A percentile compares a stretch with the other conserved stretches of the same genome.
These are phyloP conservation scores for Moniliophthora roreri DNA, from an alignment of 1,284 basidiomycete genomes.

Conservation along the genomic window DNA sequence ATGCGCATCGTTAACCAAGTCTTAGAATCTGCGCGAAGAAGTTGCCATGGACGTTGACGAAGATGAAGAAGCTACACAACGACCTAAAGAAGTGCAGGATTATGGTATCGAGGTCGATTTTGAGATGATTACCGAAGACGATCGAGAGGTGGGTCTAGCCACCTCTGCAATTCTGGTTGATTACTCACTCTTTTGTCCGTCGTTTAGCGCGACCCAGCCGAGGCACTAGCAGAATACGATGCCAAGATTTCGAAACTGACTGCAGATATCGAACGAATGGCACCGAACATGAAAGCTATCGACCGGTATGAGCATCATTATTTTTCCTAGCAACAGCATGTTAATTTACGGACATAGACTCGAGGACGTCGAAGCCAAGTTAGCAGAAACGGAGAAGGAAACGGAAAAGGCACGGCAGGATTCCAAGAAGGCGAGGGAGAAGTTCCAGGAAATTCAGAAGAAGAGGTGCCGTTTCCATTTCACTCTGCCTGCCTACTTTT, in stretches of 20 bases:
- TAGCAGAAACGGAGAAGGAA: constrained; percentile 72
- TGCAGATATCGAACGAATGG: constrained; percentile 90
- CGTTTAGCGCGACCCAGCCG: constrained; percentile 62
- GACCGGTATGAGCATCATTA: constrained; percentile 53
- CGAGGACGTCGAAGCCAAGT: constrained; percentile 87
- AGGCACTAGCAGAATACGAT: constrained; percentile 76
- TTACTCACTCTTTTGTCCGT: neutral
- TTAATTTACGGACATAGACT: constrained; percentile 67
- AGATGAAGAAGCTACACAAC: constrained; percentile 77
- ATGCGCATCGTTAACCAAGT: neutral
- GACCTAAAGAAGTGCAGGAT: constrained; percentile 70
- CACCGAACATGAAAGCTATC: constrained; percentile 95
- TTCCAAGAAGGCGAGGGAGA: constrained; percentile 86
- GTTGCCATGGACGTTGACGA: constrained; percentile 91
- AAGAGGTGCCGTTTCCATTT: constrained; percentile 55
- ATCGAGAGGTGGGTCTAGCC: constrained; percentile 61
- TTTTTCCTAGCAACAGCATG: neutral
- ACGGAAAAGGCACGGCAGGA: constrained; percentile 80
- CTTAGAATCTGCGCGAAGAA: constrained; percentile 76
- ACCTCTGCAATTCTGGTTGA: neutral
- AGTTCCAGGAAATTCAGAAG: constrained; percentile 88
- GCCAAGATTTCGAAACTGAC: constrained; percentile 72
- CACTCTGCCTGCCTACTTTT: neutral
- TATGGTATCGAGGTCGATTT: constrained; percentile 95
- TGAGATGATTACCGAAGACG: constrained; percentile 77